Conservation (phyloP, 176 grass and related monocot genomes). For the Tillandsia leiboldiana region DNA sequence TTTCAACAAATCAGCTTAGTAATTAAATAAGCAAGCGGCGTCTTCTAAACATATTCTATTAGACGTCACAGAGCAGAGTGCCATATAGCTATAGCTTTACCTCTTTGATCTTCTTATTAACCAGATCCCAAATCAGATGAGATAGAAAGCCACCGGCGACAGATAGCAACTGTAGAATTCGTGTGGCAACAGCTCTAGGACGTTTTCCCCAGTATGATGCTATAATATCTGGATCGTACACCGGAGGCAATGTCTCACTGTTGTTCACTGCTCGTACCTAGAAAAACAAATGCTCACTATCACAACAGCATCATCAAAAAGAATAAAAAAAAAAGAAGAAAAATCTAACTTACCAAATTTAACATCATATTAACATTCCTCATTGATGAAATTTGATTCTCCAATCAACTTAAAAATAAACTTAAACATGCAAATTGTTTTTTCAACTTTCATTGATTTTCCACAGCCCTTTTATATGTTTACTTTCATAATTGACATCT, state of each 20-base stretch:
- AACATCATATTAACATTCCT: neutral
- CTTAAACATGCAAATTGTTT: too few species aligned
- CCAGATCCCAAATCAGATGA: conserved; percentile 61
- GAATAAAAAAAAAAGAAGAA: neutral
- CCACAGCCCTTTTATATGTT: too few species aligned
- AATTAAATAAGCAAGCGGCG: too few species aligned
- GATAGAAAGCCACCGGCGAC: conserved; percentile 93
- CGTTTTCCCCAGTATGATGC: conserved; percentile 75
- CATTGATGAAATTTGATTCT: too few species aligned
- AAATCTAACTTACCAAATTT: neutral
- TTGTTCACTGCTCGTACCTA: conserved; percentile 49
- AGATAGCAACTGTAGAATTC: conserved; percentile 66
- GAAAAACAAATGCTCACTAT: neutral
- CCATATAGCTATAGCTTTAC: conserved; percentile 23
- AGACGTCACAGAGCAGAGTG: neutral
- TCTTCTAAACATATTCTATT: neutral
- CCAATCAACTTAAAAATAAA: too few species aligned
- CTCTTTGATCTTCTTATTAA: conserved; percentile 82
- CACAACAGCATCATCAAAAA: neutral
- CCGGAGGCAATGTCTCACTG: conserved; percentile 55
- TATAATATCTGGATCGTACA: conserved; percentile 83
- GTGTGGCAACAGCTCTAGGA: conserved; percentile 60
- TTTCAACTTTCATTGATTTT: too few species aligned
- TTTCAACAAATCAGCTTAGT: too few species aligned
- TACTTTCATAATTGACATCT: neutral